Evolutionary conservation across 495 filamentous ascomycete species (phyloP).

Genomic region (Tuber umbilicatum): DNA sequence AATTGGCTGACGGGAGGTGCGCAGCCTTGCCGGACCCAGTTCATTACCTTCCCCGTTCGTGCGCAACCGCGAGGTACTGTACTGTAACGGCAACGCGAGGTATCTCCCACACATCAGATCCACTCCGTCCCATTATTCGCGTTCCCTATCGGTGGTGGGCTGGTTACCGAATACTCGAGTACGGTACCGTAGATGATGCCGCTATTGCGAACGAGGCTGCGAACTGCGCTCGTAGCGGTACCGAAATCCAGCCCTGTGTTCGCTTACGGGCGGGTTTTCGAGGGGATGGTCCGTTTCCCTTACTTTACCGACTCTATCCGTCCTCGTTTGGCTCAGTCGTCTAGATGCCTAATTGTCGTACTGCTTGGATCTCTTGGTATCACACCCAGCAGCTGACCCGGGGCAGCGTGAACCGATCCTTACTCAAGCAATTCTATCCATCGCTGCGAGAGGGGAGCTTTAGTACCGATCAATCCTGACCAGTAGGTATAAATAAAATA

Average conservation of each 20-base stretch:
- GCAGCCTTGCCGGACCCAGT: neutral
- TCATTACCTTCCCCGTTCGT: neutral
- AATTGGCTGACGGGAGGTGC: neutral
- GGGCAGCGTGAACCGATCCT: neutral
- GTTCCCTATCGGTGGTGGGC: neutral
- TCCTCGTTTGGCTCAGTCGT: neutral
- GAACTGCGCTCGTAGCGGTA: too few relatives aligned
- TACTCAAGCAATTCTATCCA: neutral
- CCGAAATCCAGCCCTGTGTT: neutral
- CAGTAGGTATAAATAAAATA: neutral
- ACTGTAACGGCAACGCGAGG: neutral
- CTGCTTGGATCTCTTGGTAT: neutral
- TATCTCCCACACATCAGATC: neutral
- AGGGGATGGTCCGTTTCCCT: neutral
- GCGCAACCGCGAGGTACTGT: neutral
- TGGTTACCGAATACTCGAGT: neutral
- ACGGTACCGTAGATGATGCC: neutral
- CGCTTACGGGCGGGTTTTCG: neutral
- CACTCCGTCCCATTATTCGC: neutral
- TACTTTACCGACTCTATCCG: neutral
- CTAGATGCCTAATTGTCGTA: neutral
- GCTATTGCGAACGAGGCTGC: neutral
- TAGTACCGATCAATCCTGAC: neutral
- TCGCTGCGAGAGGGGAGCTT: neutral
- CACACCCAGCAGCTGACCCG: neutral